Conservation (phyloP, 2,329 filamentous ascomycete genomes). For the Hymenotorrendiella dingleyae region DNA sequence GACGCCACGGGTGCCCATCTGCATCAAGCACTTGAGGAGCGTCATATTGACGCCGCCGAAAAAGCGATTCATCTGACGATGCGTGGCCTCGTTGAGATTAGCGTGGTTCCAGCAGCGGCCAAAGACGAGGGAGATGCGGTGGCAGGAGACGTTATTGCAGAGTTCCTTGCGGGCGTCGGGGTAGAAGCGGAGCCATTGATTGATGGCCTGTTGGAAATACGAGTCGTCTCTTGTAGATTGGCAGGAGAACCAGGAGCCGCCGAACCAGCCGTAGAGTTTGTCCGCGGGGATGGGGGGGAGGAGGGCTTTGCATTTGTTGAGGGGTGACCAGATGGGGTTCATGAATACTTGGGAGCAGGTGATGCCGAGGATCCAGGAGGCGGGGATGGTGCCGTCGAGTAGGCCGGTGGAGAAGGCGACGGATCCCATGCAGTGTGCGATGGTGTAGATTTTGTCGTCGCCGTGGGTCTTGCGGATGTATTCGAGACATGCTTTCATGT, state of each 20-base stretch:
- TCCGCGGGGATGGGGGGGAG: constrained; percentile 43
- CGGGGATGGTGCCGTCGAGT: constrained; percentile 54
- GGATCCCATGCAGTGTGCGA: constrained; percentile 59
- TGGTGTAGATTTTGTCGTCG: constrained; percentile 45
- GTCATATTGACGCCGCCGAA: constrained; percentile 59
- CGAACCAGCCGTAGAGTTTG: constrained; percentile 40
- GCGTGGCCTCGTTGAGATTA: constrained; percentile 61
- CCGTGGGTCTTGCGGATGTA: constrained; percentile 39
- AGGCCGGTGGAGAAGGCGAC: constrained; percentile 54
- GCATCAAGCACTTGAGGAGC: constrained; percentile 50
- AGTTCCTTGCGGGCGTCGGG: constrained; percentile 49
- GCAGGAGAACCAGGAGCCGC: constrained; percentile 51
- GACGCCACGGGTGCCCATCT: constrained; percentile 46
- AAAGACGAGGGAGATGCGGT: constrained; percentile 54
- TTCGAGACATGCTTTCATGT: constrained; percentile 50
- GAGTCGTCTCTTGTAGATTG: constrained; percentile 41
- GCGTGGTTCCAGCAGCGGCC: constrained; percentile 56
- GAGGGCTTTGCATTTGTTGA: constrained; percentile 52
- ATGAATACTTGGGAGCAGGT: constrained; percentile 58
- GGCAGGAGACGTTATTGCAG: constrained; percentile 56
- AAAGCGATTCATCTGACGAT: constrained; percentile 54
- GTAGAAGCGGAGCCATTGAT: constrained; percentile 53
- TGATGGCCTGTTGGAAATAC: constrained; percentile 44
- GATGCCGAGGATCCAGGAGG: constrained; percentile 51
- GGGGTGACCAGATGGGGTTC: constrained; percentile 51